phyloP scores from a whole-genome alignment of 2,329 filamentous ascomycete species.

The Hypocreales sp. region DNA sequence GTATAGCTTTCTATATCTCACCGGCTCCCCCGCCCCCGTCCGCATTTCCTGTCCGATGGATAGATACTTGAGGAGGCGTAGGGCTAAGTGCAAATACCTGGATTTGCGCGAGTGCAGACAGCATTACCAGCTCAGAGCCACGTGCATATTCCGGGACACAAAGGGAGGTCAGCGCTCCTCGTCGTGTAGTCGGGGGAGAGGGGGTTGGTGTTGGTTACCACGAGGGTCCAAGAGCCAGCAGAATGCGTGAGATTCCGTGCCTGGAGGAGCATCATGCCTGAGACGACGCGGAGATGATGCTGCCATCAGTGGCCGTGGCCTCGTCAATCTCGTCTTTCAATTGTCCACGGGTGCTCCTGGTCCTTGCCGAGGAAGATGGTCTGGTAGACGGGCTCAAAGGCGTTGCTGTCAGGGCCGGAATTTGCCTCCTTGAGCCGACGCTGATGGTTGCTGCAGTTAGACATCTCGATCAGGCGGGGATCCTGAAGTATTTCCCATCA shows the following conservation, averaged over 20 bases:
- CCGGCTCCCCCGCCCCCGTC: no score
- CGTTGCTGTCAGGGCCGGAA: conserved; percentile 3
- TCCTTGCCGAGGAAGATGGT: conserved; percentile 50
- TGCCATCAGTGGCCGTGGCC: conserved; percentile 43
- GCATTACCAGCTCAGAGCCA: no score
- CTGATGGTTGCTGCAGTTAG: conserved; percentile 62
- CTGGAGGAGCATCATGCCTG: conserved; percentile 58
- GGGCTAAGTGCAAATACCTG: no score
- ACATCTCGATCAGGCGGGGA: conserved; percentile 48
- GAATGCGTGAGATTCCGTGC: conserved; percentile 46
- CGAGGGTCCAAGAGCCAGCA: conserved; percentile 53
- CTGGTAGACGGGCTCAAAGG: conserved; percentile 54
- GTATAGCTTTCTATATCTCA: no score
- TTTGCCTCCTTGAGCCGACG: conserved; percentile 43
- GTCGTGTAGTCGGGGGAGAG: neutral
- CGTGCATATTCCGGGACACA: no score
- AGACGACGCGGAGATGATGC: conserved; percentile 50
- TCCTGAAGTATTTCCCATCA: conserved; percentile 49
- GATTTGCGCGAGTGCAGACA: no score
- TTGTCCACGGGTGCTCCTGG: conserved; percentile 40
- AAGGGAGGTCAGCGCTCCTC: conserved; percentile 3
- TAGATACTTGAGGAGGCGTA: no score
- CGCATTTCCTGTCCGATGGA: no score
- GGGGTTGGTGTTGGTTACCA: conserved; percentile 29
- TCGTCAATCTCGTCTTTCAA: conserved; percentile 42